Conservation (phyloP, 1,284 basidiomycete genomes). For the Puccinia sorghi region DNA sequence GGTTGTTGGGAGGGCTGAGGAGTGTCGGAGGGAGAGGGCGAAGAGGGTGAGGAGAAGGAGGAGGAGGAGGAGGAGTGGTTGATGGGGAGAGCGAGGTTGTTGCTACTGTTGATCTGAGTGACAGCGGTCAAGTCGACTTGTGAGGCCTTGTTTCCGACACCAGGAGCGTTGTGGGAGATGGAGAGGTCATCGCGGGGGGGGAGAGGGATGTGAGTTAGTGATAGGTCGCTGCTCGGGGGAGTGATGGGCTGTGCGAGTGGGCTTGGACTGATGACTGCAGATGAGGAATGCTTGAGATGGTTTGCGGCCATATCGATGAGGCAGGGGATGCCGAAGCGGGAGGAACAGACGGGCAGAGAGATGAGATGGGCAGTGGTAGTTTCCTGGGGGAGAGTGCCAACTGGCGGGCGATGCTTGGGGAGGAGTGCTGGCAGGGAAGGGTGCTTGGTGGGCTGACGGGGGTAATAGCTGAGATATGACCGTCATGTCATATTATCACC, state of each 20-base stretch:
- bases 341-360: constrained; percentile 29
- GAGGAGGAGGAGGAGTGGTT: too few species aligned
- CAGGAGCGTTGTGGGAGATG: constrained; percentile 32
- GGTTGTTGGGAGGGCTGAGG: not conserved
- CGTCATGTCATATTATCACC: too few species aligned
- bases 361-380: constrained; percentile 9
- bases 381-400: not conserved
- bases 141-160: constrained; percentile 46
- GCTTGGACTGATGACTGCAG: constrained; percentile 12
- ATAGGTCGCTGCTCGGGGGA: not conserved
- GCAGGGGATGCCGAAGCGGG: constrained; percentile 46
- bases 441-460: not conserved
- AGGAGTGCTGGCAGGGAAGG: constrained; percentile 26
- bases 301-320: constrained; percentile 50
- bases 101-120: not conserved
- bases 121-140: not conserved
- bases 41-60: too few species aligned
- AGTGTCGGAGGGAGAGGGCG: too few species aligned
- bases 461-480: not conserved
- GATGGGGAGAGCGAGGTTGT: not conserved
- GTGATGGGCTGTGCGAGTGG: constrained; percentile 12
- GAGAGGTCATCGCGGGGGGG: constrained; percentile 64
- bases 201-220: constrained; percentile 35
- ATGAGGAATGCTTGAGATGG: constrained; percentile 4
- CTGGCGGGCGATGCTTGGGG: not conserved